Conservation (phyloP, 257 asterid genomes). For the Vinca minor region DNA sequence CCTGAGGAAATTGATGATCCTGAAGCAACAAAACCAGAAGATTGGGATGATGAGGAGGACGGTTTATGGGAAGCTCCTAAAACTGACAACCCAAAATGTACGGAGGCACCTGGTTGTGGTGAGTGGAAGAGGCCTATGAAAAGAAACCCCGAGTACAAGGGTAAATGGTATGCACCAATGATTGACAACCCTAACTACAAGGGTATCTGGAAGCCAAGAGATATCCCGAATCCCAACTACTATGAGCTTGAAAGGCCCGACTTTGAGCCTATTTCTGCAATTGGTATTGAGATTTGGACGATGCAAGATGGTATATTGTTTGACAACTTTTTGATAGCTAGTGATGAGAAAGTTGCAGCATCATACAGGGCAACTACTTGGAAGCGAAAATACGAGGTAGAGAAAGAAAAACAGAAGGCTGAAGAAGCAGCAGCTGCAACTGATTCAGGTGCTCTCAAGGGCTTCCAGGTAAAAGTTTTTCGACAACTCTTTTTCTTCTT, state of each 20-base stretch:
- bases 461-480: constrained; percentile 52
- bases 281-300: constrained; percentile 97
- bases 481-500: neutral
- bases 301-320: constrained; percentile 93
- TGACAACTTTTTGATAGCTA: constrained; percentile 71
- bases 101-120: constrained; percentile 89
- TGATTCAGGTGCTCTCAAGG: constrained; percentile 64
- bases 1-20: constrained; percentile 97
- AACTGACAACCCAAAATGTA: constrained; percentile 71
- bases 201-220: constrained; percentile 91
- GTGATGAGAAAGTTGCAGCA: constrained; percentile 62
- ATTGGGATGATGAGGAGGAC: constrained; percentile 98
- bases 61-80: constrained; percentile 98
- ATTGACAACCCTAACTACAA: constrained; percentile 84
- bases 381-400: constrained; percentile 73
- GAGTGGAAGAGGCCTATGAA: constrained; percentile 90
- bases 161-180: constrained; percentile 80
- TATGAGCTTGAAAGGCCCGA: constrained; percentile 72
- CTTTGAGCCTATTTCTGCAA: constrained; percentile 89
- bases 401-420: constrained; percentile 69
- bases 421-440: constrained; percentile 49
- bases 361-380: constrained; percentile 51
- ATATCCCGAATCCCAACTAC: constrained; percentile 73
- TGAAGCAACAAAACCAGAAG: constrained; percentile 85
- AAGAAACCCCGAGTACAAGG: constrained; percentile 84